Percentiles rank a stretch among this genome's conserved stretches.
Evolutionary conservation across 2,329 filamentous ascomycete genomes (phyloP).

Genomic region (Sporothrix globosa): DNA sequence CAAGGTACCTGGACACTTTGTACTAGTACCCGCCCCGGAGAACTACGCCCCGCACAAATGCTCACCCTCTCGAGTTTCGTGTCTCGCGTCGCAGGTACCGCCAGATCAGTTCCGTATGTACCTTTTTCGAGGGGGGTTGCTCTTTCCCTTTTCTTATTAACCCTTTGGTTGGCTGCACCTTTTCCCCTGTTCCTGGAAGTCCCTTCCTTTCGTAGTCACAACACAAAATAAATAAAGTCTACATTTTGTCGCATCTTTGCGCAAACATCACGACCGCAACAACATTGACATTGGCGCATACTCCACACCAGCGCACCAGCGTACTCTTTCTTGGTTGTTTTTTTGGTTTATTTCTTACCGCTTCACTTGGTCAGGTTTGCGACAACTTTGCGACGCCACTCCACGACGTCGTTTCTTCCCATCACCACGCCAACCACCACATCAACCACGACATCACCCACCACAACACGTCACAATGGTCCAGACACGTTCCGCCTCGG

Average conservation of each 20-base stretch:
- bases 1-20: not conserved
- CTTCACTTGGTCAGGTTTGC: conserved; percentile 4
- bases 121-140: not conserved
- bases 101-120: not conserved
- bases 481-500: conserved; percentile 38
- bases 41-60: not conserved
- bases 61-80: not conserved
- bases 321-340: not conserved
- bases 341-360: not conserved
- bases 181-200: not conserved
- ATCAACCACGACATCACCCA: not conserved
- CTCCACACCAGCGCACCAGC: not conserved
- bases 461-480: conserved; percentile 34
- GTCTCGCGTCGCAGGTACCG: conserved; percentile 12
- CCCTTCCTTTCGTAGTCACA: not conserved
- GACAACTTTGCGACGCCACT: not conserved
- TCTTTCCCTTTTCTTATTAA: not conserved
- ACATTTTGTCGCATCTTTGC: not conserved
- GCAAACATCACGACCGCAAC: not conserved
- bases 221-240: not conserved
- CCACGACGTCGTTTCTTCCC: not conserved
- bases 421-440: not conserved
- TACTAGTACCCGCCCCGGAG: not conserved
- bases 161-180: conserved; percentile 11
- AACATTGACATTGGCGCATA: not conserved